A percentile compares a stretch with the other conserved stretches of the same genome.
phyloP scores from a whole-genome alignment of 139 green algal genomes.

The Microglena sp. region DNA sequence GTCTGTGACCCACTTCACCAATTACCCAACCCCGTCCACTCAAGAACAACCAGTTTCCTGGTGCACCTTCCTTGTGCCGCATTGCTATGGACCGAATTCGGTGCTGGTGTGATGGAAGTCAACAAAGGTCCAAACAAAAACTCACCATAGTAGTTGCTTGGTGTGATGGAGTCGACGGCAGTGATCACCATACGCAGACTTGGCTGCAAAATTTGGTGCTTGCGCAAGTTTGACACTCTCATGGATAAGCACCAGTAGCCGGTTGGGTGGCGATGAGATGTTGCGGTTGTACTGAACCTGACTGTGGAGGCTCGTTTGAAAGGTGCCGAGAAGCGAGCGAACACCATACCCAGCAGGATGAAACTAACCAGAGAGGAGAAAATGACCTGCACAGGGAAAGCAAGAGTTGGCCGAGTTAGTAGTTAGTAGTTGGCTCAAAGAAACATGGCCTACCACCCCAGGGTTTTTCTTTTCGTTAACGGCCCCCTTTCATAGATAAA shows the following conservation, averaged over 20 bases:
- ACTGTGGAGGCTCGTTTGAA: constrained; percentile 44
- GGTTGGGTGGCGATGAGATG: constrained; percentile 25
- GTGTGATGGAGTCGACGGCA: constrained; percentile 47
- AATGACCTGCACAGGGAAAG: constrained; percentile 28
- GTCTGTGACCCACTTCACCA: too few species aligned
- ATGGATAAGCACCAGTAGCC: constrained; percentile 31
- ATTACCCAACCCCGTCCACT: too few species aligned
- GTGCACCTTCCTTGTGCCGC: too few species aligned
- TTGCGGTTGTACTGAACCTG: constrained; percentile 13
- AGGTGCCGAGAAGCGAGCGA: constrained; percentile 46
- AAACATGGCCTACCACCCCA: not conserved
- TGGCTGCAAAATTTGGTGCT: constrained; percentile 47
- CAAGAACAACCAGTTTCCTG: too few species aligned
- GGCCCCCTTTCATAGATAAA: too few species aligned
- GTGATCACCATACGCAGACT: constrained; percentile 19
- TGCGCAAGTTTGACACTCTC: constrained; percentile 44
- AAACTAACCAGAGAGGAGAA: constrained; percentile 35
- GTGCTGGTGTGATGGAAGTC: too few species aligned
- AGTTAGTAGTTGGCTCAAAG: too few species aligned
- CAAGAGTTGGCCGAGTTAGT: too few species aligned
- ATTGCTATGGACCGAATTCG: too few species aligned
- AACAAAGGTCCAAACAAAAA: too few species aligned
- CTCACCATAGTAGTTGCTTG: constrained; percentile 31
- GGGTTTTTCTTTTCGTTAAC: too few species aligned
- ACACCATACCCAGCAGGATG: constrained; percentile 44